Conservation (phyloP, 139 green algal species). For the Ostreobium quekettii region DNA sequence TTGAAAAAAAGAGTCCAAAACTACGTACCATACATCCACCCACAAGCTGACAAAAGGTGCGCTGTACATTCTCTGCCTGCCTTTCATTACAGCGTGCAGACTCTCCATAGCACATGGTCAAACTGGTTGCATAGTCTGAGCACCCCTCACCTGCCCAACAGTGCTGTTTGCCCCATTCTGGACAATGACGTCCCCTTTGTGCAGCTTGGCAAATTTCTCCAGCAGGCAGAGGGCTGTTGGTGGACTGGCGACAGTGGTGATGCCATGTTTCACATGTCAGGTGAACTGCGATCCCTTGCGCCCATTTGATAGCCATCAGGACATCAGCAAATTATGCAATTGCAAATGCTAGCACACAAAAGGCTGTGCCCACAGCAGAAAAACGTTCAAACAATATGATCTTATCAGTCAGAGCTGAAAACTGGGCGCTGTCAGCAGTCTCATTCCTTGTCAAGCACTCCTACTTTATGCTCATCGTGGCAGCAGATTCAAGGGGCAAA, state of each 20-base stretch:
- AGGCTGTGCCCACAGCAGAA: neutral
- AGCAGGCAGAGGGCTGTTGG: constrained; percentile 74
- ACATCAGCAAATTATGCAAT: neutral
- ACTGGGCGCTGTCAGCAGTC: no score
- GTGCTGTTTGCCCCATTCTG: constrained; percentile 81
- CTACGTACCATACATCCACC: no score
- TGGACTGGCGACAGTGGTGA: constrained; percentile 43
- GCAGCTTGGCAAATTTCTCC: constrained; percentile 67
- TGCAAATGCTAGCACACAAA: neutral
- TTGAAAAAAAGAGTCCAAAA: no score
- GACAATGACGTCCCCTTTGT: constrained; percentile 71
- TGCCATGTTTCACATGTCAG: neutral
- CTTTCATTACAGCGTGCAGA: no score
- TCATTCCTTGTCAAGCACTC: neutral
- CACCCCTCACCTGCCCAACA: constrained; percentile 61
- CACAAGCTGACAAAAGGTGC: neutral
- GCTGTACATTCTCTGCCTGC: neutral
- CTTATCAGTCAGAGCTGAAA: no score
- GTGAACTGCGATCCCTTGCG: neutral
- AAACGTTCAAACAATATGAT: neutral
- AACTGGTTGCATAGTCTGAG: neutral
- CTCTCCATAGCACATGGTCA: neutral
- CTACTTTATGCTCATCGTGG: constrained; percentile 67
- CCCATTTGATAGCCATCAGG: neutral
- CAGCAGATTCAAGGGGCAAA: constrained; percentile 40